phyloP scores from a whole-genome alignment of 1,284 basidiomycete genomes.

The Irpex rosettiformis region DNA sequence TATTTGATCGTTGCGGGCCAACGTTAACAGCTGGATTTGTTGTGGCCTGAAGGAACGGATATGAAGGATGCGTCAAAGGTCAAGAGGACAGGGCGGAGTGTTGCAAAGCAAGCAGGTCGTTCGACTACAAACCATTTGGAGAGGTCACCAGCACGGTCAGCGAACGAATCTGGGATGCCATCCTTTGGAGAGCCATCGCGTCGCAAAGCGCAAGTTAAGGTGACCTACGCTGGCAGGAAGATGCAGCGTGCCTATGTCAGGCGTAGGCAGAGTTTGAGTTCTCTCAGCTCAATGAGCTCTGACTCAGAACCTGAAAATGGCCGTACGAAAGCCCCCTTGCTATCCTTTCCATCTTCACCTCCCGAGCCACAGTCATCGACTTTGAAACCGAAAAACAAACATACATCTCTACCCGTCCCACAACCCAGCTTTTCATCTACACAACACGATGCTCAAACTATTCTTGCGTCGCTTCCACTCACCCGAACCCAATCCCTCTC shows the following conservation, averaged over 20 bases:
- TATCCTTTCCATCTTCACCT: neutral
- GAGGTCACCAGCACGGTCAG: slow-evolving; percentile 22
- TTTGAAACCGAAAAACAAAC: neutral
- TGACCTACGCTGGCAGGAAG: slow-evolving; percentile 9
- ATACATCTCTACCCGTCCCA: neutral
- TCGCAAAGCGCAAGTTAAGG: slow-evolving; percentile 4
- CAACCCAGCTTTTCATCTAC: neutral
- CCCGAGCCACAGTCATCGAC: neutral
- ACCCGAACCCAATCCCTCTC: neutral
- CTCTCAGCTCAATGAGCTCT: neutral
- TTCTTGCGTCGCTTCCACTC: neutral
- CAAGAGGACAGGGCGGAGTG: slow-evolving; percentile 19
- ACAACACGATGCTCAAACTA: neutral
- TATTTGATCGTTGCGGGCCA: too few relatives aligned
- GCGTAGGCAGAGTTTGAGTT: neutral
- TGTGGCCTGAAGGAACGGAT: slow-evolving; percentile 1
- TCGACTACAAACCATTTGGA: slow-evolving; percentile 25
- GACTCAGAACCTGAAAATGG: neutral
- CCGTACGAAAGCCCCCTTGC: neutral
- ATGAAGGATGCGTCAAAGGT: neutral
- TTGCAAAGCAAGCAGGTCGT: slow-evolving; percentile 24
- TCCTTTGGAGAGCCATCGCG: slow-evolving; percentile 22
- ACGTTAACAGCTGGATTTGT: too few relatives aligned
- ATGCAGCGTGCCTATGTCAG: neutral
- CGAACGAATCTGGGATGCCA: slow-evolving; percentile 15